These are phyloP conservation scores for Emericellopsis atlantica DNA, from an alignment of 2,329 filamentous ascomycete species.

Conservation along the genomic window DNA sequence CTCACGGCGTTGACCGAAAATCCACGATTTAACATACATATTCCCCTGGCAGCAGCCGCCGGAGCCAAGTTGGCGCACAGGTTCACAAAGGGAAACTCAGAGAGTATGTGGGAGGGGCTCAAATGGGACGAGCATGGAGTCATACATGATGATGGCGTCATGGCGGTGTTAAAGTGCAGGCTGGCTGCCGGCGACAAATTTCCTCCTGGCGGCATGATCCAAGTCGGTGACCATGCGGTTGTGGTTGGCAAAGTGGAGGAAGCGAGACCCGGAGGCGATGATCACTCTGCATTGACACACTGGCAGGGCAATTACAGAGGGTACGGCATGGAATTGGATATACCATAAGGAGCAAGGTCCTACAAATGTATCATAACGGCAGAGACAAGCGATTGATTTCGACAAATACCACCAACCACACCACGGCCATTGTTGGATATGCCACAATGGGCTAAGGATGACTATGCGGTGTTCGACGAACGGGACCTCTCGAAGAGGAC, in stretches of 20 bases:
- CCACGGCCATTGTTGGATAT: no score
- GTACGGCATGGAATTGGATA: conserved; percentile 13
- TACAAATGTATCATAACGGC: no score
- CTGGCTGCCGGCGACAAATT: conserved; percentile 22
- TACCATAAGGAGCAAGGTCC: no score
- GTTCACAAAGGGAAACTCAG: conserved; percentile 35
- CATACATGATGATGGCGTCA: conserved; percentile 36
- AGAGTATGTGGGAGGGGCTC: conserved; percentile 24
- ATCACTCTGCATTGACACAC: conserved; percentile 32
- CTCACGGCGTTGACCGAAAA: conserved; percentile 30
- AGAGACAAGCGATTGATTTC: no score
- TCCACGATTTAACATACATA: conserved; percentile 39
- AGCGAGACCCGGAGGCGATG: conserved; percentile 20
- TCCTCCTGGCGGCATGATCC: conserved; percentile 25
- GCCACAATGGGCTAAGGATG: no score
- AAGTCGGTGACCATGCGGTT: conserved; percentile 37
- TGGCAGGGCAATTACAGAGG: conserved; percentile 34
- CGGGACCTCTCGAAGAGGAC: no score
- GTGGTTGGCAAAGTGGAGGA: conserved; percentile 37
- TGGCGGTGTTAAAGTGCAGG: conserved; percentile 31
- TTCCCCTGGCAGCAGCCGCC: conserved; percentile 31
- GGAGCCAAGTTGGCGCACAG: conserved; percentile 38
- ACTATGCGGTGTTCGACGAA: no score
- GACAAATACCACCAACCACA: no score
- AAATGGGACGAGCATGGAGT: conserved; percentile 9